Conservation (phyloP, 2,329 filamentous ascomycete genomes). For the Diatrype stigma region DNA sequence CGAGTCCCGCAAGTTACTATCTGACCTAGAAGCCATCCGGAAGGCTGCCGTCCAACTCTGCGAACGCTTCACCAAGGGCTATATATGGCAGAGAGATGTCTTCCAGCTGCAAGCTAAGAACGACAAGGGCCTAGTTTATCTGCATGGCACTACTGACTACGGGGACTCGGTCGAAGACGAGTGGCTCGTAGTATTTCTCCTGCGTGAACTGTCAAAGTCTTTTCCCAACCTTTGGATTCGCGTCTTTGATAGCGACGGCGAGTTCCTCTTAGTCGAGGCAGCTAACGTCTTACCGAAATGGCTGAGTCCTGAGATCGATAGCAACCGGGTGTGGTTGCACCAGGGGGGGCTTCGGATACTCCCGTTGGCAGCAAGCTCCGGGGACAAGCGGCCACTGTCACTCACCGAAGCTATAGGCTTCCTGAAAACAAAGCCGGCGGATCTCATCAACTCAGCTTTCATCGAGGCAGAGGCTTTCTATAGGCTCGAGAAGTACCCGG, state of each 20-base stretch:
- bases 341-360: conserved; percentile 72
- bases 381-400: conserved; percentile 43
- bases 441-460: conserved; percentile 65
- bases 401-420: conserved; percentile 60
- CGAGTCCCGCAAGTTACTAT: conserved; percentile 53
- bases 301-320: conserved; percentile 86
- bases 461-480: conserved; percentile 91
- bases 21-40: conserved; percentile 67
- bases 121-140: conserved; percentile 51
- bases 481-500: conserved; percentile 77
- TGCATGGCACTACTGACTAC: conserved; percentile 78
- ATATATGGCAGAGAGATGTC: conserved; percentile 90
- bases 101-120: conserved; percentile 68
- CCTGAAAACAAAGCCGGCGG: conserved; percentile 51
- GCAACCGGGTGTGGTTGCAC: conserved; percentile 87
- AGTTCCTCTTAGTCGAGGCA: conserved; percentile 92
- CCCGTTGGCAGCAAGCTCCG: conserved; percentile 42
- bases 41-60: conserved; percentile 62
- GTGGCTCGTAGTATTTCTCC: conserved; percentile 89
- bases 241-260: conserved; percentile 83
- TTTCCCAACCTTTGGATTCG: conserved; percentile 76
- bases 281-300: conserved; percentile 83
- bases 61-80: conserved; percentile 67
- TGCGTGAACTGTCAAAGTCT: conserved; percentile 73
- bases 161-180: conserved; percentile 96